These are phyloP conservation scores for Aspergillus oerlinghausenensis DNA, from an alignment of 2,329 filamentous ascomycete genomes.

Conservation along the genomic window DNA sequence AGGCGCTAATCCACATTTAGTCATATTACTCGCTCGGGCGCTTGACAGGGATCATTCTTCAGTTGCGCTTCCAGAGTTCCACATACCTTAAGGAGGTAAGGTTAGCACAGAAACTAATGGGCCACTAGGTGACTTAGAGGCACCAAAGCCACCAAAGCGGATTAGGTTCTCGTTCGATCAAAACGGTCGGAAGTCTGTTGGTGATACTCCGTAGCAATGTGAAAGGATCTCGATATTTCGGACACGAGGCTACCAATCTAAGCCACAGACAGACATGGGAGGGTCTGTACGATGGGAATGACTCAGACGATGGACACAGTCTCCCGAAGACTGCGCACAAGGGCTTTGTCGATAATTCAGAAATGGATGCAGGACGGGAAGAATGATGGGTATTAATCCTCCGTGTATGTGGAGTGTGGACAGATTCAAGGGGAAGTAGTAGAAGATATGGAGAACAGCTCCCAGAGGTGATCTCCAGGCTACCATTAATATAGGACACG, in stretches of 20 bases:
- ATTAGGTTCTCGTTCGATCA: background rate
- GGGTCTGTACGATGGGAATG: too few relatives aligned
- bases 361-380: background rate
- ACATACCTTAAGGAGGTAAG: background rate
- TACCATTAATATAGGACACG: background rate
- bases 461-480: background rate
- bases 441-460: background rate
- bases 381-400: background rate
- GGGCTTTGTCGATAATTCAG: background rate
- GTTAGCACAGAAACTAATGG: background rate
- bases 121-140: background rate
- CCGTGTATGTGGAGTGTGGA: background rate
- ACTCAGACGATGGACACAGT: background rate
- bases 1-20: constrained; percentile 24
- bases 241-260: background rate
- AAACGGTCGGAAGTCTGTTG: background rate
- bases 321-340: background rate
- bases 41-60: background rate
- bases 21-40: constrained; percentile 19
- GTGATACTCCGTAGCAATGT: background rate
- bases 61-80: background rate
- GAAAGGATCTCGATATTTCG: background rate
- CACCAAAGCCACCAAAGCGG: background rate
- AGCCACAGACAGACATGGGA: background rate
- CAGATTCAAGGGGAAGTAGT: background rate